Conservation (phyloP, 1,139 yeast species). For the Petasospora rhodanensis region DNA sequence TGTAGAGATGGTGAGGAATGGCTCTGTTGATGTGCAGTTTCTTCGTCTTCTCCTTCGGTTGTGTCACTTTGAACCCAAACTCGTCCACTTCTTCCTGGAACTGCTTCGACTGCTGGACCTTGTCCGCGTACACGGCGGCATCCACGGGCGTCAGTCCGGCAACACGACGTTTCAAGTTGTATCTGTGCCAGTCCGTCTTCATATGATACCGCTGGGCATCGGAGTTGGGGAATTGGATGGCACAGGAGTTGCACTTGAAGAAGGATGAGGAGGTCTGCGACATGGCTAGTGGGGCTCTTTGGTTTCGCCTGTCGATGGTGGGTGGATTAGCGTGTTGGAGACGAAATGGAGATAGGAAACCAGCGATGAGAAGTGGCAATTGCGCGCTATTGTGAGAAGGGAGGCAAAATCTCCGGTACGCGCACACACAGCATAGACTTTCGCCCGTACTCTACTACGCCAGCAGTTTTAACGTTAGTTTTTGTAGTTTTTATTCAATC, state of each 20-base stretch:
- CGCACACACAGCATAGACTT: too few species aligned
- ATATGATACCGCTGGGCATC: conserved; percentile 85
- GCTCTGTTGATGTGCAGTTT: conserved; percentile 39
- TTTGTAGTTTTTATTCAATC: too few species aligned
- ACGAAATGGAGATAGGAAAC: too few species aligned
- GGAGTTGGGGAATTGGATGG: conserved; percentile 71
- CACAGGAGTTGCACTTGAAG: conserved; percentile 89
- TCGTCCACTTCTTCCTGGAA: conserved; percentile 60
- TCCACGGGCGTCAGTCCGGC: conserved; percentile 78
- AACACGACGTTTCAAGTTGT: conserved; percentile 87
- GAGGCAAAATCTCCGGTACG: too few species aligned
- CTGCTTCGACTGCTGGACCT: conserved; percentile 40
- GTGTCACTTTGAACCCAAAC: conserved; percentile 49
- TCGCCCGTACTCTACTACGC: too few species aligned
- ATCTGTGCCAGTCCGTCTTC: conserved; percentile 88
- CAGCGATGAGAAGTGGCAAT: too few species aligned
- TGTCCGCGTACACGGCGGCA: conserved; percentile 79
- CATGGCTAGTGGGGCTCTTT: too few species aligned
- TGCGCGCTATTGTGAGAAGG: too few species aligned
- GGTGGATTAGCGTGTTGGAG: too few species aligned
- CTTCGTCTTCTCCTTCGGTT: conserved; percentile 30
- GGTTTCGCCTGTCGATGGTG: too few species aligned
- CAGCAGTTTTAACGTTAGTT: too few species aligned
- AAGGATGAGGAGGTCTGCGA: conserved; percentile 46
- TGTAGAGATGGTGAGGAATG: neutral